Evolutionary conservation across 352 stramenopile species (phyloP), one percentile per base, ranked within the genome.

Genomic region (Phytophthora quininea): DNA sequence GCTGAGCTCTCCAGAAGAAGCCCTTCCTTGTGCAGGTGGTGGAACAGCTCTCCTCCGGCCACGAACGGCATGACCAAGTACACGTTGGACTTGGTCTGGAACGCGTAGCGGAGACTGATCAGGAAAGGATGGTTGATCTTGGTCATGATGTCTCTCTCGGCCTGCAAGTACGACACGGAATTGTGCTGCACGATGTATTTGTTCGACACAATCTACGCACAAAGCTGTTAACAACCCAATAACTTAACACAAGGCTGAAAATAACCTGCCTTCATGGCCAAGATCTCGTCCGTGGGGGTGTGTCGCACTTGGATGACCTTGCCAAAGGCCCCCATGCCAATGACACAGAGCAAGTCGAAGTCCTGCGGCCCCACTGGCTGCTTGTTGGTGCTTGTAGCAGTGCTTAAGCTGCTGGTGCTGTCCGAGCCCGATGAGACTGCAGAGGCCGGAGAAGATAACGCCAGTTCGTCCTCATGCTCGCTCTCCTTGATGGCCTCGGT

Each of bases 271-370:
- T 50, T 27, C 30, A 46, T 59, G 62, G 35, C 45, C 24, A 54
- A 33, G n/a, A 33, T 86, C 67, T 96, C 82, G 24, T 81, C 71
- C 31, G 86, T 88, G 8, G 74, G 82, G n/a, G 71, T 79, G 54
- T 96, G 83, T 30, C 86, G 82, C 63, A 94, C 86, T 90, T 94
- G 85, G 55, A 95, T 88, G 10, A 95, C 86, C 70, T 96, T 96
- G 47, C 88, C 88, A 42, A 93, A 96, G 0, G 86, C 86, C 40
- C 88, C 88, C 58, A 90, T 80, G n/a, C 88, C 88, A 57, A 96
- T 91, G 40, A 96, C 85, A 53, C 85, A 91, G 1, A 95, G 78
- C 58, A 95, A 56, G 49, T 94, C 88, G 56, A 95, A 95, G 58
- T 95, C 84, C 35, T 80, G 74, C 19, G 87, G 87, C 0, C 83